Conservation (phyloP, 176 grass and related monocot species). For the Secale cereale region DNA sequence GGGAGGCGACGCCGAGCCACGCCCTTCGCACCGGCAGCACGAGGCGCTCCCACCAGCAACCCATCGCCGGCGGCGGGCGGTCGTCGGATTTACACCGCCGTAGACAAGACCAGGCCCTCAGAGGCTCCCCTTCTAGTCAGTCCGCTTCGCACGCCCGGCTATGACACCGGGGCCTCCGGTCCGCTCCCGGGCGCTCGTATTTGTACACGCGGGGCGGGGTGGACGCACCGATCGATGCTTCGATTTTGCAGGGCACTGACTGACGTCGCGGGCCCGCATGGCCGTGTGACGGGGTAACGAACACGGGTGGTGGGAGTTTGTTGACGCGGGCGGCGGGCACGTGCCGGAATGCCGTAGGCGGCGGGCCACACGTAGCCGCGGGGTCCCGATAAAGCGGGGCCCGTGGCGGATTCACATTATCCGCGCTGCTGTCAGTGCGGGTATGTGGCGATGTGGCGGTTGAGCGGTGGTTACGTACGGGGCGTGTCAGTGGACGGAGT, state of each 20-base stretch:
- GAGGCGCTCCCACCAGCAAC: conserved; percentile 71
- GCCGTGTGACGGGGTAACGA: not conserved
- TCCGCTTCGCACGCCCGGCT: not conserved
- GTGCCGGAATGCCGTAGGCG: conserved; percentile 43
- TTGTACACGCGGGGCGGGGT: not conserved
- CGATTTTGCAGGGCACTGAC: not conserved
- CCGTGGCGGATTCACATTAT: no score
- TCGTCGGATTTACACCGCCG: not conserved
- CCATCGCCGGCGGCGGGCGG: conserved; percentile 17
- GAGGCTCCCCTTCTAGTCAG: not conserved
- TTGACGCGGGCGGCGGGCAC: conserved; percentile 32
- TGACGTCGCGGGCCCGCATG: not conserved
- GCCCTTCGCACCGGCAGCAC: conserved; percentile 66
- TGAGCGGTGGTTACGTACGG: conserved; percentile 31
- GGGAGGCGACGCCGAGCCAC: conserved; percentile 76
- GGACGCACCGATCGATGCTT: not conserved
- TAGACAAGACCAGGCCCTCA: not conserved
- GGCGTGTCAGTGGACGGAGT: conserved; percentile 12
- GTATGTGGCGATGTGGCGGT: conserved; percentile 25
- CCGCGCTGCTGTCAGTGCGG: not conserved
- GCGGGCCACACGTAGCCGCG: conserved; percentile 19
- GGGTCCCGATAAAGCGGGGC: conserved; percentile 27
- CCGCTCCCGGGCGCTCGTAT: not conserved
- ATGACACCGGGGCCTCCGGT: conserved; percentile 7
- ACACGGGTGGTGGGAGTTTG: not conserved